phyloP scores from a whole-genome alignment of 176 grass and related monocot species.

The Echinochloa phyllopogon region DNA sequence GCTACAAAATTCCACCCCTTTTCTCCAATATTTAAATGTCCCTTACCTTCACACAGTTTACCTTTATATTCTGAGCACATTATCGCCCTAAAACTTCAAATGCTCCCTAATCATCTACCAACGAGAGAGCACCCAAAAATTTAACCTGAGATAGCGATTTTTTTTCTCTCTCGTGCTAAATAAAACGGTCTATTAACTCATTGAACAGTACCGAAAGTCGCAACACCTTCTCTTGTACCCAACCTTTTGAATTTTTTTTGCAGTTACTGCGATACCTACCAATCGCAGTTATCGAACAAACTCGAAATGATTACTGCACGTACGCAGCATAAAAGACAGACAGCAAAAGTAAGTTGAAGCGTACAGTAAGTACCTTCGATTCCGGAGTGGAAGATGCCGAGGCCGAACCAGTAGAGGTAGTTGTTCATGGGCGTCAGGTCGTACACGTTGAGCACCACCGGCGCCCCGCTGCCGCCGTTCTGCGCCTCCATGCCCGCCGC shows the following conservation, averaged over 20 bases:
- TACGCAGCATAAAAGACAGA: background rate
- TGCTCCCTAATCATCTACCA: background rate
- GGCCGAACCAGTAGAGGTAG: conserved; percentile 76
- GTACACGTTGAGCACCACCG: conserved; percentile 74
- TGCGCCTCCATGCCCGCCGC: conserved; percentile 23
- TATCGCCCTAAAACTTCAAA: background rate
- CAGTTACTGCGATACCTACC: background rate
- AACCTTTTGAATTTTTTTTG: background rate
- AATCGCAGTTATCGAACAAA: background rate
- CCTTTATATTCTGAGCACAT: background rate
- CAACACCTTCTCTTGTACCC: background rate
- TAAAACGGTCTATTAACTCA: background rate
- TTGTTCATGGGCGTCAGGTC: conserved; percentile 74
- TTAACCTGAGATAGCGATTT: background rate
- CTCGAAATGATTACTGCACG: background rate
- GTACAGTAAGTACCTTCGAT: conserved; percentile 65
- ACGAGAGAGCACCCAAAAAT: background rate
- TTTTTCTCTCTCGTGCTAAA: background rate
- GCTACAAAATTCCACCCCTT: background rate
- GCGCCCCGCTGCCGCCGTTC: conserved; percentile 39
- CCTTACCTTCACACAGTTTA: background rate
- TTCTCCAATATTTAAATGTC: background rate
- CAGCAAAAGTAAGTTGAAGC: background rate
- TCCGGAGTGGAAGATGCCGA: conserved; percentile 79
- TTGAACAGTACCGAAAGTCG: background rate